Evolutionary conservation across 129 eudicot genomes (phyloP).

Genomic region (Chrysanthemum lavandulifolium): DNA sequence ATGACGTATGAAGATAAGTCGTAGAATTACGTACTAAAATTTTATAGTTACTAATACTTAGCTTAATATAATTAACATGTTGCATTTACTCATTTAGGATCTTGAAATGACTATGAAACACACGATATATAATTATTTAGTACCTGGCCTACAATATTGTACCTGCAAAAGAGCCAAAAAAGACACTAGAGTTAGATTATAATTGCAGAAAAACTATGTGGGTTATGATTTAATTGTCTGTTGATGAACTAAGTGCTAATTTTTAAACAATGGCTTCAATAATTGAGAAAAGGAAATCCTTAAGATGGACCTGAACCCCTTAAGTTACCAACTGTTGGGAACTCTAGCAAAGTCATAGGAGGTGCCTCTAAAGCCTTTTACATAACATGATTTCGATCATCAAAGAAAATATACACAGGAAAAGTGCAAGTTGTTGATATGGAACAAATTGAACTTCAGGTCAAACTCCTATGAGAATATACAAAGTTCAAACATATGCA

Average conservation of each 20-base stretch:
- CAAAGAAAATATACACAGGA: too few relatives aligned
- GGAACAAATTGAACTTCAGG: not conserved
- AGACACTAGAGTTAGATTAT: not conserved
- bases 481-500: not conserved
- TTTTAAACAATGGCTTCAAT: not conserved
- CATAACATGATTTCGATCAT: not conserved
- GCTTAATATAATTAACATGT: constrained; percentile 18
- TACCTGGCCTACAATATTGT: constrained; percentile 99
- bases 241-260: constrained; percentile 10
- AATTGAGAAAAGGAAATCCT: not conserved
- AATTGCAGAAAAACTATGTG: not conserved
- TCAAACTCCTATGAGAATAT: not conserved
- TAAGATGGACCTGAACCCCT: not conserved
- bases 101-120: constrained; percentile 10
- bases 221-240: not conserved
- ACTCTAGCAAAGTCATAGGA: not conserved
- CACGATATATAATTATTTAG: not conserved
- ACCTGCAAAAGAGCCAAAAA: constrained; percentile 55
- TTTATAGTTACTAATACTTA: too few relatives aligned
- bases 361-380: not conserved
- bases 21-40: too few relatives aligned
- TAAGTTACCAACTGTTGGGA: not conserved
- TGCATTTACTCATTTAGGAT: not conserved
- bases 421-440: not conserved
- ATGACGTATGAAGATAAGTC: too few relatives aligned